Evolutionary conservation across 495 filamentous ascomycete species (phyloP), one percentile per base, ranked within the genome.

Genomic region (Xylaria palmicola): DNA sequence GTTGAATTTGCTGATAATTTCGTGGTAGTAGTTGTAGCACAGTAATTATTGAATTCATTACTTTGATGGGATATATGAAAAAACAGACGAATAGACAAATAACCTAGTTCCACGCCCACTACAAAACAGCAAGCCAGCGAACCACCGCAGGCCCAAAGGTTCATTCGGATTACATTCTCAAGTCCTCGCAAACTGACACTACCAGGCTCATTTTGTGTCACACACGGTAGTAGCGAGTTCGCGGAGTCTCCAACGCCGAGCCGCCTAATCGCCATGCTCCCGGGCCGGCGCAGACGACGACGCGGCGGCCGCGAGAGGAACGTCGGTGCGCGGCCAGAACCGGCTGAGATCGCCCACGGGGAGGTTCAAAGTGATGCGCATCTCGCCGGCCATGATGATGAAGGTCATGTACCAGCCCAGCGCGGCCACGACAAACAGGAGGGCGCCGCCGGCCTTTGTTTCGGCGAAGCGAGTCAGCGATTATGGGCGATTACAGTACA

Each of bases 361-460:
- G 7, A 85, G 70, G 10, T 75, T 80, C 51, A 85, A 45, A 0
- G 74, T 74, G 54, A 83, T 77, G n/a, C 82, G 71, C 81, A 84
- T 83, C 71, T 85, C 81, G 9, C 75, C 79, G 0, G 78, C 78
- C 80, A 85, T 81, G 60, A 80, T 80, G 22, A 80, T 76, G 49
- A 83, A 77, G 41, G 75, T 77, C 75, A 83, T 82, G 58, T 83
- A 83, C 78, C 79, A 85, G 4, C 81, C 81, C 34, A 85, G 60
- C 0, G 76, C 22, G 0, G 78, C 80, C 20, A 83, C 77, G 6
- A 83, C 68, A 55, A 85, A 83, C 40, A 82, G 49, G 10, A 80
- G 50, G 15, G 79, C 80, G 10, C 79, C 81, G 15, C 79, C 79
- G 32, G 71, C 68, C 79, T 79, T 24, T n/a, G 39, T 65, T 45